Base-by-base conservation (phyloP, 306 rosid genomes). In the Prunus mongolica region DNA sequence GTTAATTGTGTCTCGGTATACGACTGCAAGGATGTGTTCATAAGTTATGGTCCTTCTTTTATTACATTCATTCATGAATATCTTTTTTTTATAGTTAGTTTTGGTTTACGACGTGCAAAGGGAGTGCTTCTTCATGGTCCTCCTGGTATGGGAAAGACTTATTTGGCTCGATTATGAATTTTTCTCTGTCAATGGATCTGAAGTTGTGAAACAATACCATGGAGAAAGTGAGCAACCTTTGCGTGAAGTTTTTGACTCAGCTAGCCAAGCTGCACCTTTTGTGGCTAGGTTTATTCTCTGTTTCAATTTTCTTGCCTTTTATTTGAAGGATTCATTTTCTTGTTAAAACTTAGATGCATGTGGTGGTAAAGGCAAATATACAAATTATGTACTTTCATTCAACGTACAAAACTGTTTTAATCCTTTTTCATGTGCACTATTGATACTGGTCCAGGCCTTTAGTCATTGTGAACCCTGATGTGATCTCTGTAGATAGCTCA, bases 121-220 rank as follows among this genome's bases (percentile, higher is more conserved):
- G 97, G 97, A 70, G 93, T 90, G 76, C 96, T 94, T 86, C 96
- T 94, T 72, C 96, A 89, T 76, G 97, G 97, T 41, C 95, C 97
- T 41, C 89, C 97, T 76, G 97, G 98, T 79, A 94, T 93, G 14
- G 98, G 98, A 82, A 94, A 94, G 85, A 89, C 97, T 82, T 85
- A 93, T 44, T 76, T 92, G 83, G 97, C 90, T 82, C 87, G 49
- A 41, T 64, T 89, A 71, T 94, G 96, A 82, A 9, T 57, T 92
- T 72, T 94, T 89, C 84, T 77, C 84, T 49, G 84, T 94, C 76
- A 87, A 89, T 80, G 98, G 96, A 73, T 90, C 96, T 80, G 96
- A 92, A 88, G 84, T 92, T 81, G 81, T 92, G 20, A 84, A 87
- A 67, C 90, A 85, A 79, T 85, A 90, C 85, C 71, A 81, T 79